Conservation (phyloP, 192 early-diverging fungal genomes). For the Phycomyces nitens region DNA sequence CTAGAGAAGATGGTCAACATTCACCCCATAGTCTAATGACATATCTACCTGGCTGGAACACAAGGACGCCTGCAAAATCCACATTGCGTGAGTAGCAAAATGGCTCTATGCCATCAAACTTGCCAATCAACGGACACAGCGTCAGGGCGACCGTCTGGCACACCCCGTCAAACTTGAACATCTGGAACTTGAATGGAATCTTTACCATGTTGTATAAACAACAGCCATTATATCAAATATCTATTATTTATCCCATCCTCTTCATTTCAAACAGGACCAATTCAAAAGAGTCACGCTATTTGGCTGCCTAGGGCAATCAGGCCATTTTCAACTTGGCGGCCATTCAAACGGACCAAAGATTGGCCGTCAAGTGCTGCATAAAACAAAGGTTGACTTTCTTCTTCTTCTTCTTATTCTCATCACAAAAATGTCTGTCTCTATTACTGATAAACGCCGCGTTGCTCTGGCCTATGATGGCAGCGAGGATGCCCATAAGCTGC, state of each 20-base stretch:
- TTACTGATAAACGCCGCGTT: constrained; percentile 23
- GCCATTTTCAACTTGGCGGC: background rate
- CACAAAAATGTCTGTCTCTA: constrained; percentile 12
- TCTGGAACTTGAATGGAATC: constrained; percentile 38
- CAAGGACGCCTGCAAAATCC: constrained; percentile 73
- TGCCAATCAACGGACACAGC: constrained; percentile 86
- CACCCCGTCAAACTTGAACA: constrained; percentile 88
- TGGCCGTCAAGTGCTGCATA: too few relatives aligned
- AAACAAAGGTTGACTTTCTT: background rate
- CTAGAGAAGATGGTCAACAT: constrained; percentile 28
- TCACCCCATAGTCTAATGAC: constrained; percentile 2
- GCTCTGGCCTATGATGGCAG: constrained; percentile 31
- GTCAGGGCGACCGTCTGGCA: constrained; percentile 81
- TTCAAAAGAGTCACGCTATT: background rate
- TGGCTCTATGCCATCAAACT: constrained; percentile 71
- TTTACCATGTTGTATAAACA: constrained; percentile 5
- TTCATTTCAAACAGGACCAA: background rate
- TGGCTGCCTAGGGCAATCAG: background rate
- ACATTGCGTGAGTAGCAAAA: constrained; percentile 94
- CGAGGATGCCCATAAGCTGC: constrained; percentile 28
- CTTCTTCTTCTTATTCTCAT: background rate
- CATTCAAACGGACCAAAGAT: background rate
- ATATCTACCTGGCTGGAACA: constrained; percentile 81
- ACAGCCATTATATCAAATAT: background rate
- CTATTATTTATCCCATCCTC: background rate